Base-by-base conservation (phyloP, 331 rosid genomes). In the Dryas integrifolia region DNA sequence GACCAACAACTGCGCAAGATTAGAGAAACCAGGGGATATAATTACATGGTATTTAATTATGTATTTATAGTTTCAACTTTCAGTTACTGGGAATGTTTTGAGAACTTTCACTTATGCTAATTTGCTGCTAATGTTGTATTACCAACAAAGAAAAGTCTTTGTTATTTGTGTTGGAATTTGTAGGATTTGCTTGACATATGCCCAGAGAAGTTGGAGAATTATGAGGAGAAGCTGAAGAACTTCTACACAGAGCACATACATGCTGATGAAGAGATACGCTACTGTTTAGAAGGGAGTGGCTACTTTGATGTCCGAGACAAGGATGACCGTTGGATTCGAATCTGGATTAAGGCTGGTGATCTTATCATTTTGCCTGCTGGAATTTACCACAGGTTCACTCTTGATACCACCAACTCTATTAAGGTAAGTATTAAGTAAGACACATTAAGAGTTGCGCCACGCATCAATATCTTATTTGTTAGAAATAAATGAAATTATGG, bases 181-280 rank as follows among this genome's bases (percentile, higher is more conserved):
- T 69, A 93, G 97, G 97, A 91, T 83, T 47, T 91, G 77, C 90
- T 94, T 70, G 95, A 94, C 72, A 78, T 94, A 70, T 81, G 92
- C 76, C 96, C 97, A 0, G 86, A 86, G 69, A 91, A 88, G 72
- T 82, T 94, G 83, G 81, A 83, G 16, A 89, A 91, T 64, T 94
- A 86, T 61, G 92, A 89, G 77, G 78, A 81, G 83, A 94, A 91
- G 87, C 73, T 94, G 88, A 94, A 89, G 82, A 88, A 82, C 75
- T 94, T 94, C 80, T 94, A 88, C 67, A 89, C 97, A 7, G 98
- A 94, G 79, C 98, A 94, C 78, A 94, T 94, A 72, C 98, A 94
- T 79, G 92, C 81, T 18, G 87, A 91, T 52, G 98, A 94, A 75
- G 98, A 94, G 85, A 91, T 94, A 49, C 97, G 96, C 7, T 91